Evolutionary conservation across 495 filamentous ascomycete genomes (phyloP).

Genomic region (Penicillium daleae): DNA sequence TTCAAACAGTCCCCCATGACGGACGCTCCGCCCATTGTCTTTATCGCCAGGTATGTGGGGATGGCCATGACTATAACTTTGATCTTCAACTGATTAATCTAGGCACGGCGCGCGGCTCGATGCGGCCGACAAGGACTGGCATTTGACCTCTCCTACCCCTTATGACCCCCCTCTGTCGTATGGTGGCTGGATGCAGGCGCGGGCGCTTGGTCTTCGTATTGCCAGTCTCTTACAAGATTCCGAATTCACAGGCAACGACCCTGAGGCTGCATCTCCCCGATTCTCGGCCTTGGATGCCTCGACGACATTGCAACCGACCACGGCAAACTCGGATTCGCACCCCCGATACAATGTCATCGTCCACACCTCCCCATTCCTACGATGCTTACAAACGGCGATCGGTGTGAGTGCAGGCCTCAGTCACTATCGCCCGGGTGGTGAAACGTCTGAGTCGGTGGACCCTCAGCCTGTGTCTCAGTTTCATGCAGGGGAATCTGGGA

Average conservation of each 20-base stretch:
- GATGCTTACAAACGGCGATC: constrained; percentile 91
- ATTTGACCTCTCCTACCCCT: constrained; percentile 89
- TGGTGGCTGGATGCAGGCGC: constrained; percentile 87
- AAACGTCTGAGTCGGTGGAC: constrained; percentile 18
- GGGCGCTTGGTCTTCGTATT: constrained; percentile 78
- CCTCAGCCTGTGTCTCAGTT: constrained; percentile 1
- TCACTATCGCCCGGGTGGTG: constrained; percentile 53
- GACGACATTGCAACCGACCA: constrained; percentile 22
- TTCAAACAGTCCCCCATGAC: constrained; percentile 45
- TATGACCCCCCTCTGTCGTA: constrained; percentile 97
- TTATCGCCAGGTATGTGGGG: constrained; percentile 74
- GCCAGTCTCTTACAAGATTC: constrained; percentile 65
- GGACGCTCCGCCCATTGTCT: constrained; percentile 67
- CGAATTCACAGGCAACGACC: constrained; percentile 29
- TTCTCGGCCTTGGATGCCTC: constrained; percentile 19
- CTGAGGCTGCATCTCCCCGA: constrained; percentile 19
- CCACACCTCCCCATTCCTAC: constrained; percentile 88
- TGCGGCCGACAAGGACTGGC: constrained; percentile 92
- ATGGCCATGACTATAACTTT: neutral
- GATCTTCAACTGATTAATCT: constrained; percentile 8
- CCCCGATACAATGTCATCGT: constrained; percentile 78
- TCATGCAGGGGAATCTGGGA: constrained; percentile 7
- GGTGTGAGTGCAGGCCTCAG: constrained; percentile 88
- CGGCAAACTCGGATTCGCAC: constrained; percentile 42
- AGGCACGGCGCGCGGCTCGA: constrained; percentile 94